Conservation (phyloP, 371 early-diverging fungal species). For the Haplosporangium sp. region DNA sequence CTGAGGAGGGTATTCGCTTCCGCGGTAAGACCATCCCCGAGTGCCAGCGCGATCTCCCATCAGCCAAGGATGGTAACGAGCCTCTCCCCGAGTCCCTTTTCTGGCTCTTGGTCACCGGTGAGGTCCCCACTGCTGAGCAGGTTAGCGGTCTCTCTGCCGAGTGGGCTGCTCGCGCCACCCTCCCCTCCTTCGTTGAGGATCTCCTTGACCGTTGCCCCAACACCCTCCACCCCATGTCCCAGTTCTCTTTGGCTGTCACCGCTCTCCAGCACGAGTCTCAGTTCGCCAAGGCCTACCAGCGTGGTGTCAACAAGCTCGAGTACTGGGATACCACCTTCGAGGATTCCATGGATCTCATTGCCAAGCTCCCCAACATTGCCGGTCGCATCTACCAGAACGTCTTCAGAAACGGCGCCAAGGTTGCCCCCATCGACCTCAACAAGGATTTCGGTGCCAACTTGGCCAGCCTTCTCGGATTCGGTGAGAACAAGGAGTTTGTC, state of each 20-base stretch:
- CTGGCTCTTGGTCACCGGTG: conserved; percentile 98
- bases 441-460: conserved; percentile 97
- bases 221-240: conserved; percentile 99
- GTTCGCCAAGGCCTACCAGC: conserved; percentile 97
- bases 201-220: conserved; percentile 97
- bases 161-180: conserved; percentile 93
- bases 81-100: conserved; percentile 98
- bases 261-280: conserved; percentile 95
- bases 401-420: conserved; percentile 97
- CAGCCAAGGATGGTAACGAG: conserved; percentile 88
- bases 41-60: conserved; percentile 92
- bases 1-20: conserved; percentile 99
- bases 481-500: conserved; percentile 88
- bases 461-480: conserved; percentile 93
- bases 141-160: conserved; percentile 92
- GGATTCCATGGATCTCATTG: conserved; percentile 97
- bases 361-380: conserved; percentile 96
- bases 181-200: conserved; percentile 95
- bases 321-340: conserved; percentile 98
- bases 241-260: conserved; percentile 95
- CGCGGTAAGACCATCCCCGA: conserved; percentile 97
- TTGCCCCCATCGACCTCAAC: conserved; percentile 83
- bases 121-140: conserved; percentile 95
- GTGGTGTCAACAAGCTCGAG: conserved; percentile 93
- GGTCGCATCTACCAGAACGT: conserved; percentile 98